Percentiles rank a stretch among this genome's conserved stretches.
Evolutionary conservation across 176 grass and related monocot genomes (phyloP).

Genomic region (Musa acuminata): DNA sequence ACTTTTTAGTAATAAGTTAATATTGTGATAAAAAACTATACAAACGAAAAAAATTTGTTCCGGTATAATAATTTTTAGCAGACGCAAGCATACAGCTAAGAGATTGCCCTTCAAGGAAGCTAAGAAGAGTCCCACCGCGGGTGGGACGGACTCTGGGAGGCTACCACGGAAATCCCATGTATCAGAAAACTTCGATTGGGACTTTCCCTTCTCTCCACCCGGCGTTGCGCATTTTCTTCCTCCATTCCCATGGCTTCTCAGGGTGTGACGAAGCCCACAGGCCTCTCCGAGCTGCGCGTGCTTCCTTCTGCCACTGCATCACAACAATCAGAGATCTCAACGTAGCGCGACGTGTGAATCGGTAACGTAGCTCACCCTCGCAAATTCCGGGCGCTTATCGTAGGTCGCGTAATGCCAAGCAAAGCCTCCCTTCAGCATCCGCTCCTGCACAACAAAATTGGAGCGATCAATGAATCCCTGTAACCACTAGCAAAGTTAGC

Average conservation of each 20-base stretch:
- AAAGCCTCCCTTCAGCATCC: constrained; percentile 25
- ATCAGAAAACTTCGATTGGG: constrained; percentile 25
- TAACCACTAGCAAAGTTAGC: constrained; percentile 5
- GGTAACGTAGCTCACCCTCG: constrained; percentile 19
- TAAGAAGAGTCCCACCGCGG: too few species aligned
- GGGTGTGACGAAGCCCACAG: constrained; percentile 36
- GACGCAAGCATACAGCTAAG: fast-evolving
- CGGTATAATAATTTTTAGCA: too few species aligned
- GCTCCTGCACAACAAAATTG: constrained; percentile 3
- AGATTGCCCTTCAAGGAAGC: too few species aligned
- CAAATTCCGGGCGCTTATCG: constrained; percentile 35
- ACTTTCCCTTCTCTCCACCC: constrained; percentile 7
- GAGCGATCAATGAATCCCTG: not conserved
- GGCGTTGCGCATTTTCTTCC: constrained; percentile 17
- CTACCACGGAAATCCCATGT: too few species aligned
- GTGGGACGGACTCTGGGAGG: too few species aligned
- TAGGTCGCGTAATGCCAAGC: constrained; percentile 29
- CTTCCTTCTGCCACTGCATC: constrained; percentile 48
- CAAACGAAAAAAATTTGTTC: too few species aligned
- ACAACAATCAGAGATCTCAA: not conserved
- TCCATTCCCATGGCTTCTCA: constrained; percentile 58
- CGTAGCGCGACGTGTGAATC: not conserved
- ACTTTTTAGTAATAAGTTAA: too few species aligned
- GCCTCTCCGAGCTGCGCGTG: constrained; percentile 25
- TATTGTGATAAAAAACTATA: too few species aligned